These are phyloP conservation scores for Pythium volutum DNA, from an alignment of 352 stramenopile species.

Conservation along the genomic window DNA sequence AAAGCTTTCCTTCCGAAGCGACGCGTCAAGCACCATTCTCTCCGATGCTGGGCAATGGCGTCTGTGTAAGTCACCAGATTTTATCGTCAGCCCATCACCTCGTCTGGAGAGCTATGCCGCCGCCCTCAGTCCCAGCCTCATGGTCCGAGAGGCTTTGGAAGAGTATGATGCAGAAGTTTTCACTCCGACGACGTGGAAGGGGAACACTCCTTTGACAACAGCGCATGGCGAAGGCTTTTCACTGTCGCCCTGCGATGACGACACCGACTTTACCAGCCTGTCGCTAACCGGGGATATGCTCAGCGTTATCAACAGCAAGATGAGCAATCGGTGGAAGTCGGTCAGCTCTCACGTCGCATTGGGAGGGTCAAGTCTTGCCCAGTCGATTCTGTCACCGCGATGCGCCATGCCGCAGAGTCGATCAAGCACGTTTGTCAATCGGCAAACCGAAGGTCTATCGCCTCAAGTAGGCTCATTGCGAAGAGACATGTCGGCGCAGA, in stretches of 20 bases:
- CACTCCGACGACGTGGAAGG: conserved; percentile 11
- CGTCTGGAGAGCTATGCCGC: conserved; percentile 23
- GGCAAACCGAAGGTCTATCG: neutral
- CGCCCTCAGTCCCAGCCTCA: conserved; percentile 33
- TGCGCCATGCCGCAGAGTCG: conserved; percentile 23
- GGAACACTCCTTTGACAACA: neutral
- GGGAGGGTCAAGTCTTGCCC: conserved; percentile 31
- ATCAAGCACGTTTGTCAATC: conserved; percentile 12
- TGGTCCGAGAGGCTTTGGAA: conserved; percentile 40
- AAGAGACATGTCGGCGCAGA: conserved; percentile 7
- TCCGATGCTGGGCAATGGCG: conserved; percentile 33
- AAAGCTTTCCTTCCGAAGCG: conserved; percentile 23
- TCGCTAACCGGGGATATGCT: conserved; percentile 23
- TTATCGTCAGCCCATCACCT: conserved; percentile 27
- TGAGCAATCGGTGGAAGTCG: conserved; percentile 21
- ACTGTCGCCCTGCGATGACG: conserved; percentile 1
- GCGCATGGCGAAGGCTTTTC: neutral
- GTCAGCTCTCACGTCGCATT: conserved; percentile 16
- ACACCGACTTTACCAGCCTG: conserved; percentile 11
- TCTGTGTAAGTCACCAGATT: conserved; percentile 51
- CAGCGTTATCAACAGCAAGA: conserved; percentile 6
- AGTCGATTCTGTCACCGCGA: conserved; percentile 40
- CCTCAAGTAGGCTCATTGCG: neutral
- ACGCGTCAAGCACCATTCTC: conserved; percentile 10
- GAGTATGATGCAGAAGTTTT: conserved; percentile 76